These are phyloP conservation scores for Flaveria bidentis DNA, from an alignment of 129 eudicot species.

Conservation along the genomic window DNA sequence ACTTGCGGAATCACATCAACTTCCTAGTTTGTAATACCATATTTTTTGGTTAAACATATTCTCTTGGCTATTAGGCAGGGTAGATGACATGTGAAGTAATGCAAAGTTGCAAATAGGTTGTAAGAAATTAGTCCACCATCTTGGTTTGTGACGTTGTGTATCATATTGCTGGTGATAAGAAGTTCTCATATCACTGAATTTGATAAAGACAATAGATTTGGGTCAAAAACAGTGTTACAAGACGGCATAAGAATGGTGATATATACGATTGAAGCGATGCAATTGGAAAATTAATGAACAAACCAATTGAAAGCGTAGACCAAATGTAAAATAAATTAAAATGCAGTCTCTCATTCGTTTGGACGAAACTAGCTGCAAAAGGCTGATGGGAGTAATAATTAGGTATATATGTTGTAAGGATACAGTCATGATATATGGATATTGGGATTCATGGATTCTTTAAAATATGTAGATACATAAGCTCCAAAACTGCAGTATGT, in stretches of 20 bases:
- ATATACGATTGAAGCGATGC: not conserved
- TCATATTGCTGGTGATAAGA: constrained; percentile 13
- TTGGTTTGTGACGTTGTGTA: not conserved
- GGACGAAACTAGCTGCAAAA: not conserved
- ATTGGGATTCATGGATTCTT: constrained; percentile 7
- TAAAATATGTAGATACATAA: not conserved
- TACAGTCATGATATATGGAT: not conserved
- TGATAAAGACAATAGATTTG: constrained; percentile 13
- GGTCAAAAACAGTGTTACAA: constrained; percentile 10
- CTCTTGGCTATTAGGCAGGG: constrained; percentile 11
- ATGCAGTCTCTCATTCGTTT: not conserved
- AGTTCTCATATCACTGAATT: constrained; percentile 4
- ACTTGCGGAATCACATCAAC: constrained; percentile 3
- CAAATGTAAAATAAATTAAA: not conserved
- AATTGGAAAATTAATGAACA: not conserved
- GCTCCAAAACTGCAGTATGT: not conserved
- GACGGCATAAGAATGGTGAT: not conserved
- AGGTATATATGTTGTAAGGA: not conserved
- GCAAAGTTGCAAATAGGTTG: constrained; percentile 1
- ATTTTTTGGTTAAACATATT: not conserved
- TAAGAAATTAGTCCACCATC: not conserved
- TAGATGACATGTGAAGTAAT: constrained; percentile 13
- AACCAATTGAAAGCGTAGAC: not conserved
- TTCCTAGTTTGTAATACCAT: constrained; percentile 2
- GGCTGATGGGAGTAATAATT: not conserved